Base-by-base conservation (phyloP, 2,329 filamentous ascomycete genomes). In the Ilyonectria mors-panacis region DNA sequence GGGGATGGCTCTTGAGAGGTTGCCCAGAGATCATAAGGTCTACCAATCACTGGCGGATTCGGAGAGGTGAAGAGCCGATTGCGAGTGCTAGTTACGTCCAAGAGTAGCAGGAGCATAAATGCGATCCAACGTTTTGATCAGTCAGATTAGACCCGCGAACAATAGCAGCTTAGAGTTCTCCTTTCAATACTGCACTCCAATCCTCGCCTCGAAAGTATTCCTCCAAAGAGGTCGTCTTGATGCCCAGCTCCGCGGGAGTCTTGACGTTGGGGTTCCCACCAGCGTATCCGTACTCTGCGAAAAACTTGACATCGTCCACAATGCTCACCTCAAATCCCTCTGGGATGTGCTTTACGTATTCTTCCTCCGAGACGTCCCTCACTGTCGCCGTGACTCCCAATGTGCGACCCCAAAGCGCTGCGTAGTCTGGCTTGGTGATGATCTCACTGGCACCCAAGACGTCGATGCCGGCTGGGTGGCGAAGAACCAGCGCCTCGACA, bases 211-310 rank as follows among this genome's bases (percentile, higher is more conserved):
- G 33, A 48, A 69, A 60, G 44, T 57, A 71, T 10, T 67, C 65
- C 50, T 67, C 64, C 65, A 71, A 45, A 4, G 64, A 51, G 6
- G 54, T 64, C 35, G 44, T 26, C 26, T 26, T 26, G 26, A 26
- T 26, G 26, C 26, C 26, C 26, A 26, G 26, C 26, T 26, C 26
- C 26, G 26, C 45, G 3, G 48, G 35, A 45, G 53, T 28, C 13
- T 59, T 28, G 15, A 70, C 51, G 3, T 55, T 37, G 6, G 68
- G 47, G n/a, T 70, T 59, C 2, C 63, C 63, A 4, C 70, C 70
- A 2, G 68, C 37, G 26, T 65, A 72, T 6, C 70, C 70, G 51
- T 57, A 70, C 55, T 72, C 70, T 19, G 44, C n/a, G 28, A 72
- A 50, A 58, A 65, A 70, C 37, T 45, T 39, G 13, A 67, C n/a